phyloP scores from a whole-genome alignment of 306 rosid species.

The Spatholobus suberectus region DNA sequence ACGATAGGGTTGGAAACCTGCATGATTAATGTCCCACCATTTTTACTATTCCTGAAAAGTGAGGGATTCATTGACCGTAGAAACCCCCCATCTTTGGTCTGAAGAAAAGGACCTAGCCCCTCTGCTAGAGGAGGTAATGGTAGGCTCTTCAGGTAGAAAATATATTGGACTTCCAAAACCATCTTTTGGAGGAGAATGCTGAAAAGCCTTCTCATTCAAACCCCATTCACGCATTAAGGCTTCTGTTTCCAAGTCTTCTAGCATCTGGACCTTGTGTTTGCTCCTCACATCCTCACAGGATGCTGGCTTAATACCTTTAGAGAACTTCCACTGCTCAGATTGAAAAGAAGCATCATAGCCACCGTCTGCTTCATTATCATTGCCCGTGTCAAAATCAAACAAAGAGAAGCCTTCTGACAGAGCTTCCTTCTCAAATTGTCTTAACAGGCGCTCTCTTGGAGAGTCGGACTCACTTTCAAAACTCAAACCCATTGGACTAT shows the following conservation, averaged over 20 bases:
- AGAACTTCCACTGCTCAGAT: slow-evolving; percentile 49
- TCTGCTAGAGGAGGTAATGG: slow-evolving; percentile 84
- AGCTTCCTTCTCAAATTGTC: slow-evolving; percentile 84
- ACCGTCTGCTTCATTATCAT: slow-evolving; percentile 47
- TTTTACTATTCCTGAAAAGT: slow-evolving; percentile 68
- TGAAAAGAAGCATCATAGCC: slow-evolving; percentile 38
- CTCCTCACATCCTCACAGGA: slow-evolving; percentile 51
- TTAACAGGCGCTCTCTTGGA: slow-evolving; percentile 87
- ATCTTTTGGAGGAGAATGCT: slow-evolving; percentile 73
- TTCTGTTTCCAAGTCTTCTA: slow-evolving; percentile 89
- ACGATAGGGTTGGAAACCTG: slow-evolving; percentile 94
- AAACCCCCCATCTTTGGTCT: slow-evolving; percentile 84
- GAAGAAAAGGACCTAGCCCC: slow-evolving; percentile 81
- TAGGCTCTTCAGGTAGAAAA: slow-evolving; percentile 57
- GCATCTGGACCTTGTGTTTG: slow-evolving; percentile 64
- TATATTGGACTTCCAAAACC: slow-evolving; percentile 78
- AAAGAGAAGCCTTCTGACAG: slow-evolving; percentile 70
- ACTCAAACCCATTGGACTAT: slow-evolving; percentile 64
- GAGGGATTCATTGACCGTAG: slow-evolving; percentile 83
- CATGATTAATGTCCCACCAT: slow-evolving; percentile 74
- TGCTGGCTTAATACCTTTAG: slow-evolving; percentile 49
- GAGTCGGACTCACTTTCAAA: slow-evolving; percentile 81
- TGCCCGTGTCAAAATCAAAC: slow-evolving; percentile 58
- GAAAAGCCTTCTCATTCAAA: slow-evolving; percentile 79
- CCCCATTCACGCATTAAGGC: slow-evolving; percentile 91